Base-by-base conservation (phyloP, 2,329 filamentous ascomycete genomes). In the Trichoderma harzianum region DNA sequence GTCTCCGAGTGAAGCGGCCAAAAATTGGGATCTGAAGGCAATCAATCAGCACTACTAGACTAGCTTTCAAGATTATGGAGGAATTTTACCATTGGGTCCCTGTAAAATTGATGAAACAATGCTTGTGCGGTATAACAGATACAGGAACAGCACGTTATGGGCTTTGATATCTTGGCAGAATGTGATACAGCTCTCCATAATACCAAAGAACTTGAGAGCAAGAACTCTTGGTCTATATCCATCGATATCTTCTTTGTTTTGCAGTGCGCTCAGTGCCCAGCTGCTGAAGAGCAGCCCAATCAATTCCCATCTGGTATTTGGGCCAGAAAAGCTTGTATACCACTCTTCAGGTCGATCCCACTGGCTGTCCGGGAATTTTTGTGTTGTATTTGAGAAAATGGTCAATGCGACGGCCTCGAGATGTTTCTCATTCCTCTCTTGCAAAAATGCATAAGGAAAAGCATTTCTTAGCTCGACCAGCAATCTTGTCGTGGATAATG, bases 201-300 rank as follows among this genome's bases (percentile, higher is more conserved):
- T n/a, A 3, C 55, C 47, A 24, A 36, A 66, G 16, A 66, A 66
- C 16, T 55, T 66, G 12, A 47, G 21, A 18, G 47, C 63, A 2
- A 66, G n/a, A 8, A 55, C 47, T 14, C 63, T 53, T 21, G 63
- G 63, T 3, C 47, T 30, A 36, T 66, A 66, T 12, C 51, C 30
- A 30, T 53, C 30, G 21, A 66, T 66, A 1, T 55, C 28, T 32
- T 55, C 63, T 55, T 55, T 55, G 21, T 36, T 66, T 36, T 66
- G 63, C 21, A 66, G 30, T 1, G 47, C 43, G 24, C 21, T 30
- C 16, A 66, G 16, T 26, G 63, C n/a, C 63, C 63, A 66, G 63
- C 43, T 66, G n/a, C 63, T 66, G n/a, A 66, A 66, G n/a, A 66
- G 63, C 18, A 66, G 30, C 5, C 63, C 63, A 53, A 66, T 55